A percentile compares a stretch with the other conserved stretches of the same genome.
Conservation (phyloP, 176 grass and related monocot species). For the Cenchrus americanus region DNA sequence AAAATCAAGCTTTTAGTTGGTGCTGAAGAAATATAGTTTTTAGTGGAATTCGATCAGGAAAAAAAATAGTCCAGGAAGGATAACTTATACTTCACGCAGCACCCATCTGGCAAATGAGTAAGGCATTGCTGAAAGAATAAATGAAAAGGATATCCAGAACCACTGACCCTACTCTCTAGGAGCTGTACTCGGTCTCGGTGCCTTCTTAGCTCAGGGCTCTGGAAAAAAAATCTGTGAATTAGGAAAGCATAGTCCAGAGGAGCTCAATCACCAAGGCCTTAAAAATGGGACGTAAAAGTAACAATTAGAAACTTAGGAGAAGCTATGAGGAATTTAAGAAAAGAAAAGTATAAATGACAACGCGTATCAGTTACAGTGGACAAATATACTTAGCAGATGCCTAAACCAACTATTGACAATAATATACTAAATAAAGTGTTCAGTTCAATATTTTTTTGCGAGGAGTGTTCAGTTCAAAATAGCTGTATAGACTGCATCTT, state of each 20-base stretch:
- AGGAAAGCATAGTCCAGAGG: constrained; percentile 18
- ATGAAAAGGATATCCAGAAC: constrained; percentile 27
- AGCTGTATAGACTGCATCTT: background rate
- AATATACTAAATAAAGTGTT: constrained; percentile 30
- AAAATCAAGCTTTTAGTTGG: background rate
- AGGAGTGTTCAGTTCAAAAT: constrained; percentile 18
- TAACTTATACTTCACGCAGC: constrained; percentile 26
- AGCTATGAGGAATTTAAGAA: constrained; percentile 10
- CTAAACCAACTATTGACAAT: constrained; percentile 9
- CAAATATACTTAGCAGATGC: constrained; percentile 25
- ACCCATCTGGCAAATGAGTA: background rate
- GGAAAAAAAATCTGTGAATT: constrained; percentile 36
- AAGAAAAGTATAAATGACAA: background rate
- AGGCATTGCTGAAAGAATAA: background rate
- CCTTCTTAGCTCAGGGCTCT: constrained; percentile 68
- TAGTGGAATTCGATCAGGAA: background rate
- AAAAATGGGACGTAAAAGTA: background rate
- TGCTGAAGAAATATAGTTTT: background rate
- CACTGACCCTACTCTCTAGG: constrained; percentile 65
- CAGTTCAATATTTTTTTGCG: background rate
- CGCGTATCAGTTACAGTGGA: background rate
- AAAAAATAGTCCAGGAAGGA: constrained; percentile 5
- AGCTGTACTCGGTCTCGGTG: constrained; percentile 60
- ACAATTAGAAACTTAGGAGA: constrained; percentile 6
- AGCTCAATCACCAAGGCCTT: constrained; percentile 1